phyloP scores from a whole-genome alignment of 345 rosid species.

The Ceriops tagal region DNA sequence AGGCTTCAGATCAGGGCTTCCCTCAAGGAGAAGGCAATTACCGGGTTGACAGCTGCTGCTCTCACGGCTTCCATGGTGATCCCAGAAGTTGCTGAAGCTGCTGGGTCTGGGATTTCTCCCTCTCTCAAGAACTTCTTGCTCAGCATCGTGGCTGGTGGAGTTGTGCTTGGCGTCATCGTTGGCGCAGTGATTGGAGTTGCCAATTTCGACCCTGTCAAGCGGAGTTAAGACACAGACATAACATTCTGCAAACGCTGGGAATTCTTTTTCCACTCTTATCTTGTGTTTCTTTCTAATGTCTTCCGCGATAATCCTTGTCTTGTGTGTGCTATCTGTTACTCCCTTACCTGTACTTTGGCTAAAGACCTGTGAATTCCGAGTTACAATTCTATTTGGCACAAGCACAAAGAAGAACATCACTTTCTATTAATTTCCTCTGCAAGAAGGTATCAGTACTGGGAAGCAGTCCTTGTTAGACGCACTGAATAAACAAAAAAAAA shows the following conservation, averaged over 20 bases:
- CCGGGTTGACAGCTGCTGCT: constrained; percentile 74
- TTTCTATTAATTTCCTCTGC: no score
- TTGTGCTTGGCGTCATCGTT: constrained; percentile 47
- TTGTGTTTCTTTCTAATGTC: constrained; percentile 9
- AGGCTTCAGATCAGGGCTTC: constrained; percentile 50
- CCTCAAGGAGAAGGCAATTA: constrained; percentile 66
- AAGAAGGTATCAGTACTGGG: no score
- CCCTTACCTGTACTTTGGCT: constrained; percentile 9
- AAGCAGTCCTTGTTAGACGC: no score
- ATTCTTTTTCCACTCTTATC: constrained; percentile 4
- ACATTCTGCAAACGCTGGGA: constrained; percentile 5
- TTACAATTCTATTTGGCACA: constrained; percentile 10
- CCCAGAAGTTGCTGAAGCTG: constrained; percentile 78
- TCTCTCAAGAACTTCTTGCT: constrained; percentile 94
- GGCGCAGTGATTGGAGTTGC: constrained; percentile 78
- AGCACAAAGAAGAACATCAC: not conserved
- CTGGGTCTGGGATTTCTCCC: constrained; percentile 59
- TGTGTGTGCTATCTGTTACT: constrained; percentile 3
- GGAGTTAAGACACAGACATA: constrained; percentile 34
- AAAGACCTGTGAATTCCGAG: constrained; percentile 19
- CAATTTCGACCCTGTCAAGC: constrained; percentile 79
- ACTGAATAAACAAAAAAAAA: no score
- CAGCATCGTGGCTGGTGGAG: constrained; percentile 76
- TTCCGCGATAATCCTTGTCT: not conserved
- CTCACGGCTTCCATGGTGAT: constrained; percentile 71